Evolutionary conservation across 495 filamentous ascomycete species (phyloP).

Genomic region (Penicillium diatomitis): DNA sequence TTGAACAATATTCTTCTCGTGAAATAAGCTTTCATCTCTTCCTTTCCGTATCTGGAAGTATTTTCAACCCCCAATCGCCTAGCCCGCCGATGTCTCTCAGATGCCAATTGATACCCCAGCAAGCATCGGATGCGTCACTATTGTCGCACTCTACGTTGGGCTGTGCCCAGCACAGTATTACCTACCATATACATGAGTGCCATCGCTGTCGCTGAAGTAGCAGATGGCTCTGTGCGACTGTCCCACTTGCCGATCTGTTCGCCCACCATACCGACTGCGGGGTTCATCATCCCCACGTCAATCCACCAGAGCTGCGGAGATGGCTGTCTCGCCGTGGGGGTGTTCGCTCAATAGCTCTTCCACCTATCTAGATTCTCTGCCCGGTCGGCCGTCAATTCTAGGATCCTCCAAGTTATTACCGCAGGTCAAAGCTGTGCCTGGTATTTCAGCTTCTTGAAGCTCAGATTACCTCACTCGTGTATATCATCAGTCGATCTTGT

Average conservation of each 20-base stretch:
- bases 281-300: not conserved
- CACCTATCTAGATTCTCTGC: not conserved
- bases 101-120: no score
- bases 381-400: not conserved
- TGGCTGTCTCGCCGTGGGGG: conserved; percentile 1
- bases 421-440: no score
- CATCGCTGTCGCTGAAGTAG: no score
- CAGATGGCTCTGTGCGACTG: not conserved
- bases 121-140: not conserved
- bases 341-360: not conserved
- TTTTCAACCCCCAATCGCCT: no score
- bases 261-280: not conserved
- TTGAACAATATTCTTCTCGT: not conserved
- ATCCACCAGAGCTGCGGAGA: not conserved
- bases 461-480: no score
- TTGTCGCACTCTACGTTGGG: not conserved
- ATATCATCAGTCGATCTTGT: no score
- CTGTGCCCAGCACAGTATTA: no score
- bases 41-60: not conserved
- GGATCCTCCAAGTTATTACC: no score
- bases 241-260: not conserved
- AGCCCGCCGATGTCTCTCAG: no score
- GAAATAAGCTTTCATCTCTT: not conserved
- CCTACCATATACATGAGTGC: no score
- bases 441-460: no score